Base-by-base conservation (phyloP, 352 stramenopile genomes). In the Paralagenidium karlingii region DNA sequence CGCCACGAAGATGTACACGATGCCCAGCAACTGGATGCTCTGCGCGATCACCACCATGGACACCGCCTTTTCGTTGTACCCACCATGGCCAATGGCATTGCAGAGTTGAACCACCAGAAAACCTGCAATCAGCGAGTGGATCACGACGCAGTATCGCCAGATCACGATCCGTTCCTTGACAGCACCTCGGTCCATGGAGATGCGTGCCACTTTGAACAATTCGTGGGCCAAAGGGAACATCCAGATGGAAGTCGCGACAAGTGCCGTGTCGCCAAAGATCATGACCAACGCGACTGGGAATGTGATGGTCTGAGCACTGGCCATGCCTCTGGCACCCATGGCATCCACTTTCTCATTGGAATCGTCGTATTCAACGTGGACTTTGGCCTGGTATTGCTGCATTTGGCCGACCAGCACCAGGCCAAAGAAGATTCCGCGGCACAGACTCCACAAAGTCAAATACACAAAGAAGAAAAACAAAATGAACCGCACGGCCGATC, bases 381-480 rank as follows among this genome's bases (percentile, higher is more conserved):
- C n/a, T n/a, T n/a, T n/a, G n/a, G n/a, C n/a, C n/a, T n/a, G n/a
- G n/a, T n/a, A n/a, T n/a, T n/a, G n/a, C n/a, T n/a, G n/a, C n/a
- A n/a, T n/a, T n/a, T n/a, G n/a, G n/a, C n/a, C n/a, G n/a, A n/a
- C n/a, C n/a, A n/a, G n/a, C n/a, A n/a, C n/a, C n/a, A n/a, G n/a
- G n/a, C n/a, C n/a, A n/a, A n/a, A n/a, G 53, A 71, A 71, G 18
- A 68, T 20, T 18, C 49, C 41, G n/a, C 53, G 64, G 32, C 67
- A 69, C 31, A 78, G 41, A 41, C 61, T 71, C 61, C 58, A 78
- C 16, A 78, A 49, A 58, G 52, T 69, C 41, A 66, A 43, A 52
- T 73, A 78, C 39, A 69, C 60, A 53, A 78, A 74, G 38, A 74
- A 68, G 34, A 55, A 68, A 49, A 71, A 62, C 45, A 75, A 51